Conservation (phyloP, 2,329 filamentous ascomycete species). For the Thelonectria blattea region DNA sequence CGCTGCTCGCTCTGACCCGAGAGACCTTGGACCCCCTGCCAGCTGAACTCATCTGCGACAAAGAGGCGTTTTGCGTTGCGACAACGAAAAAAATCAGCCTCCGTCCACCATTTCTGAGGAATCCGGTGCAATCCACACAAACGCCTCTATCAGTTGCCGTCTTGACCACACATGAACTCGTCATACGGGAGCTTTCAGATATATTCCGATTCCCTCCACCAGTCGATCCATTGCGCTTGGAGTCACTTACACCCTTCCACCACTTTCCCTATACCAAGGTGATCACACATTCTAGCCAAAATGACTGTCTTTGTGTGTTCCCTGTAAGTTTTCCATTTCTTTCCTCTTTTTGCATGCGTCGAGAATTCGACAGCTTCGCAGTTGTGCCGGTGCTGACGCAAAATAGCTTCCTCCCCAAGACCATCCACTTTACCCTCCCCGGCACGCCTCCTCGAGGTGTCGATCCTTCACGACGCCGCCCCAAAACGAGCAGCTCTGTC, state of each 20-base stretch:
- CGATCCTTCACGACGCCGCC: slow-evolving; percentile 40
- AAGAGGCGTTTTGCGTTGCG: slow-evolving; percentile 37
- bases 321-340: slow-evolving; percentile 45
- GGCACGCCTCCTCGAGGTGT: slow-evolving; percentile 53
- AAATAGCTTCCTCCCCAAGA: slow-evolving; percentile 86
- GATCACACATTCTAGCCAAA: slow-evolving; percentile 31
- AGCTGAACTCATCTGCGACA: slow-evolving; percentile 38
- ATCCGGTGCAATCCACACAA: background rate
- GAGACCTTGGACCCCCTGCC: slow-evolving; percentile 9
- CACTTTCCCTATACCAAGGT: slow-evolving; percentile 15
- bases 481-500: slow-evolving; percentile 35
- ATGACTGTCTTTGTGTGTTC: slow-evolving; percentile 52
- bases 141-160: slow-evolving; percentile 1
- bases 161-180: slow-evolving; percentile 34
- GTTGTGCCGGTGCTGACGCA: slow-evolving; percentile 8
- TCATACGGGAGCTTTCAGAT: slow-evolving; percentile 32
- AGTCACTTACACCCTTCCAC: slow-evolving; percentile 13
- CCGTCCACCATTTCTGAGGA: slow-evolving; percentile 7
- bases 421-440: slow-evolving; percentile 81
- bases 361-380: no score
- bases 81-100: slow-evolving; percentile 27
- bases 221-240: slow-evolving; percentile 3
- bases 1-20: slow-evolving; percentile 17
- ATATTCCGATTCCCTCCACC: slow-evolving; percentile 19
- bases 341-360: background rate